Conservation (phyloP, 2,329 filamentous ascomycete species). For the Seiridium unicorne region DNA sequence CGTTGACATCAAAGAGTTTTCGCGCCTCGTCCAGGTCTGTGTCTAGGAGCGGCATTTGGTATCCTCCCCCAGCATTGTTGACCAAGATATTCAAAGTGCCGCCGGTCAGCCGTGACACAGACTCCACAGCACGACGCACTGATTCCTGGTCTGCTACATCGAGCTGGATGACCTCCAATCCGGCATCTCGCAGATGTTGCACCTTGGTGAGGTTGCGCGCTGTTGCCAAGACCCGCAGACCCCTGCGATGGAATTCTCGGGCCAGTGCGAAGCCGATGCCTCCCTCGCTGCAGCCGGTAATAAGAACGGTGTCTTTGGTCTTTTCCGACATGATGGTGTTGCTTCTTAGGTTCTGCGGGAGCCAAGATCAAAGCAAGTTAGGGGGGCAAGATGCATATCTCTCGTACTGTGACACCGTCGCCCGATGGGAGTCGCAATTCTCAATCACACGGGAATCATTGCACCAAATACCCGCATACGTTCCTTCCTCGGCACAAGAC, state of each 20-base stretch:
- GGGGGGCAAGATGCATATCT: background rate
- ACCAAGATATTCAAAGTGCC: conserved; percentile 40
- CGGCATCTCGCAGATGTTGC: conserved; percentile 25
- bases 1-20: conserved; percentile 12
- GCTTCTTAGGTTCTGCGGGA: background rate
- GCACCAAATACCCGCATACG: background rate
- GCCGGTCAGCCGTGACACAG: conserved; percentile 30
- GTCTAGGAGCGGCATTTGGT: conserved; percentile 30
- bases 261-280: conserved; percentile 40
- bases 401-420: background rate
- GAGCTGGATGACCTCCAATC: conserved; percentile 35
- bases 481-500: background rate
- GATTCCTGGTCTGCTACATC: conserved; percentile 37
- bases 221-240: conserved; percentile 38
- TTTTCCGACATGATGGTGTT: background rate
- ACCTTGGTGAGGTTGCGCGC: conserved; percentile 33
- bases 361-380: background rate
- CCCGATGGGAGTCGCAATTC: background rate
- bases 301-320: conserved; percentile 5
- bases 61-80: conserved; percentile 39
- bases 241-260: conserved; percentile 32
- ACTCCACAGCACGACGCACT: conserved; percentile 27
- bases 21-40: conserved; percentile 24
- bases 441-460: background rate
- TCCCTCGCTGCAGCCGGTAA: conserved; percentile 35